Evolutionary conservation across 129 eudicot species (phyloP).

Genomic region (Flaveria brownii): DNA sequence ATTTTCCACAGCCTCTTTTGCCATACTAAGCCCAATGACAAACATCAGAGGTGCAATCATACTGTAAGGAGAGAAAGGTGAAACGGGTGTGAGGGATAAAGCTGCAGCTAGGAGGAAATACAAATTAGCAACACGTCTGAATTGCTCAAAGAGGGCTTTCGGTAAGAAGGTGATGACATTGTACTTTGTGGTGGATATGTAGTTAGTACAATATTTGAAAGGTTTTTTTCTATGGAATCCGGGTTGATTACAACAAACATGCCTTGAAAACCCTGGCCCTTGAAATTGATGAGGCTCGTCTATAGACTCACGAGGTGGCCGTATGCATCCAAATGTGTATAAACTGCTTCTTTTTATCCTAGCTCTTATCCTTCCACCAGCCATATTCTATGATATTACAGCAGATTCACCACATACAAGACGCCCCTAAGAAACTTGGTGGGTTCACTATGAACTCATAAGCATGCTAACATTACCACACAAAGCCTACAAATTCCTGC

Average conservation of each 20-base stretch:
- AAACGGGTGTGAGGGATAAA: conserved; percentile 39
- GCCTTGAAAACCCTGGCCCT: conserved; percentile 48
- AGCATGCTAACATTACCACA: conserved; percentile 3
- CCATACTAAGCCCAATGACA: conserved; percentile 53
- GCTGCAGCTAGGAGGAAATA: conserved; percentile 49
- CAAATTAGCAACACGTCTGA: conserved; percentile 50
- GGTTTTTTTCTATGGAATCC: conserved; percentile 39
- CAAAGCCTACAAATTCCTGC: conserved; percentile 25
- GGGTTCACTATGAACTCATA: background rate
- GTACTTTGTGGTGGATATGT: conserved; percentile 50
- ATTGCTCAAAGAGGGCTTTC: conserved; percentile 51
- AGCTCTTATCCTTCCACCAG: conserved; percentile 45
- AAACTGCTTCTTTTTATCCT: conserved; percentile 51
- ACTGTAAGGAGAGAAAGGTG: conserved; percentile 45
- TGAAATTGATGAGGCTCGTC: conserved; percentile 39
- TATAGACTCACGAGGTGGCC: conserved; percentile 35
- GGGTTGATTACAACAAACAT: conserved; percentile 47
- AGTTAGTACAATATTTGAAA: conserved; percentile 41
- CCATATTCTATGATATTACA: conserved; percentile 25
- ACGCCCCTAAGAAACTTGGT: background rate
- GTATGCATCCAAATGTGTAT: conserved; percentile 46
- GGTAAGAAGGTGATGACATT: conserved; percentile 47
- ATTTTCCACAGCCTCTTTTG: conserved; percentile 46
- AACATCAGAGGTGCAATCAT: conserved; percentile 50
- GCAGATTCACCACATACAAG: conserved; percentile 1